Base-by-base conservation (phyloP, 2,329 filamentous ascomycete genomes). In the Knoxdaviesia capensis region DNA sequence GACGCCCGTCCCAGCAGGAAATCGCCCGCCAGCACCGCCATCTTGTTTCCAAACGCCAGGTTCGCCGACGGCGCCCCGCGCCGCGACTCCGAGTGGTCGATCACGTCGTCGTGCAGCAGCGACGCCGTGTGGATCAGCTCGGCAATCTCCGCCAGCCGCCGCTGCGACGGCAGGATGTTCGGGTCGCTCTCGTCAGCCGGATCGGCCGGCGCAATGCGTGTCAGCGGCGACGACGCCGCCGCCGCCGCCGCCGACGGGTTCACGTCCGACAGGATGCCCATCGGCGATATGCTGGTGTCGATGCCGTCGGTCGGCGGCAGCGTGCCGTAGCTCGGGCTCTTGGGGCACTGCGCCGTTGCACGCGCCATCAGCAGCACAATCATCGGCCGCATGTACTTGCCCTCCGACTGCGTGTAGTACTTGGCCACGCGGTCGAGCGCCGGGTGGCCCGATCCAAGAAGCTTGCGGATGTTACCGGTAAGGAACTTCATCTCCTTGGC, bases 91-190 rank as follows among this genome's bases (percentile, higher is more conserved):
- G 87, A 92, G 57, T 88, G 82, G 56, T 98, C 90, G 54, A 98
- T 94, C 31, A 98, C 90, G 62, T 98, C 90, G 68, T 98, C 90
- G 61, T 98, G 90, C 9, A 98, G 75, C 11, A 98, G 72, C 2
- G 88, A 96, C 1, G 90, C 87, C 0, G 90, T 96, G 60, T 98
- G 90, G 49, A 98, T 96, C 43, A 98, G 70, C 60, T 98, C 90
- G 2, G 88, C 90, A 53, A 98, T 96, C 60, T 98, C 90, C 41
- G 90, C 90, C 34, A 98, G 68, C 30, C 90, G 78, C 48, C 88
- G 72, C 56, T 98, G 90, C 11, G 85, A 81, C n/a, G 90, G 88
- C 20, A 96, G 74, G 50, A 98, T 90, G 50, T 83, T 74, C 51
- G 71, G 60, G 43, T 68, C 66, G 43, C 50, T 49, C 35, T 54